Conservation (phyloP, 208 protist genomes). For the Crithidia acanthocephali region DNA sequence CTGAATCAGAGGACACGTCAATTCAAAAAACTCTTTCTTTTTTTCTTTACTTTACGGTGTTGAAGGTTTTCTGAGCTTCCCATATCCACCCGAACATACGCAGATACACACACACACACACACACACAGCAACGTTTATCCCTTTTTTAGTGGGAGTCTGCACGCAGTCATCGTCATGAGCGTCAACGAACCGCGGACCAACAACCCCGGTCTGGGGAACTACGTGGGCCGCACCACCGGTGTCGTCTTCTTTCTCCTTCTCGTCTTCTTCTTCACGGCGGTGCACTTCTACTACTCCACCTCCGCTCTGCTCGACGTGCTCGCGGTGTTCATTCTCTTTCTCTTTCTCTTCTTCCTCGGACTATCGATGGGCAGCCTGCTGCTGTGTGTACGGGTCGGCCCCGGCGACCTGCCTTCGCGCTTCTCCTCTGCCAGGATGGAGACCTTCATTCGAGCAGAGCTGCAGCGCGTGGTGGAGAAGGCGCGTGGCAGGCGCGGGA, state of each 20-base stretch:
- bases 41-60: background rate
- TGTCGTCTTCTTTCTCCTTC: background rate
- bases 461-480: constrained; percentile 32
- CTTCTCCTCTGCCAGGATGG: constrained; percentile 42
- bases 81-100: too few species aligned
- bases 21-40: constrained; percentile 2
- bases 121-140: background rate
- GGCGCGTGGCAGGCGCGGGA: constrained; percentile 12
- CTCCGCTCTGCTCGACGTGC: constrained; percentile 21
- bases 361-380: constrained; percentile 24
- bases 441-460: constrained; percentile 48
- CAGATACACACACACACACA: constrained; percentile 28
- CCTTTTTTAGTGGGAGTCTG: too few species aligned
- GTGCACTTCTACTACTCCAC: constrained; percentile 35
- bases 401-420: constrained; percentile 43
- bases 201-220: constrained; percentile 27
- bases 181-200: constrained; percentile 10
- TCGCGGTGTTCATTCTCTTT: constrained; percentile 23
- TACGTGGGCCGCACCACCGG: constrained; percentile 15
- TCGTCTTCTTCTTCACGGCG: constrained; percentile 17
- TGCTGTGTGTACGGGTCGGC: constrained; percentile 15
- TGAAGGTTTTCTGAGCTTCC: background rate
- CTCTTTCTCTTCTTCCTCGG: constrained; percentile 23
- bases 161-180: too few species aligned
- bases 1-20: too few species aligned